Conservation (phyloP, 768 basidiomycete genomes). For the Gymnopilus dilepis region DNA sequence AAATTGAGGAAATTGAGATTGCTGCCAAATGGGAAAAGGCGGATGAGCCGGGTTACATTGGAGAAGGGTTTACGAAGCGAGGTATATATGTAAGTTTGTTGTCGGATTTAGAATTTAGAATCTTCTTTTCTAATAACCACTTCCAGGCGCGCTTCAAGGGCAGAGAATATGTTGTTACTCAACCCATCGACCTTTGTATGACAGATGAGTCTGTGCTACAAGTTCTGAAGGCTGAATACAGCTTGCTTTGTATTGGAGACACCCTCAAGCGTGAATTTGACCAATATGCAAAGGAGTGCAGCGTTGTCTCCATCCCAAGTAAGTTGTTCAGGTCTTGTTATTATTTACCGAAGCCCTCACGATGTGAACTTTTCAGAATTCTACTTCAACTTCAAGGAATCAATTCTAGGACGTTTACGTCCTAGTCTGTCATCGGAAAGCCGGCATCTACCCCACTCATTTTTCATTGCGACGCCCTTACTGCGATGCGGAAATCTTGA, state of each 20-base stretch:
- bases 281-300: background rate
- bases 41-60: constrained; percentile 19
- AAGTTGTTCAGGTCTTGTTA: background rate
- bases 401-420: constrained; percentile 27
- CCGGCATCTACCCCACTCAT: constrained; percentile 16
- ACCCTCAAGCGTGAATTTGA: constrained; percentile 27
- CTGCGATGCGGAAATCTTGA: constrained; percentile 30
- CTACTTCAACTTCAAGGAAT: constrained; percentile 30
- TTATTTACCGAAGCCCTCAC: background rate
- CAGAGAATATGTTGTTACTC: constrained; percentile 28
- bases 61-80: constrained; percentile 23
- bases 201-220: constrained; percentile 3
- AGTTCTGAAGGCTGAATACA: constrained; percentile 22
- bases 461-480: constrained; percentile 33
- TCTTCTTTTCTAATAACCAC: background rate
- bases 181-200: constrained; percentile 12
- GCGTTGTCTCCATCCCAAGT: background rate
- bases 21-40: background rate
- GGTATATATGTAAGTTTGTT: constrained; percentile 28
- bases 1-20: background rate
- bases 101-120: background rate
- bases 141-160: constrained; percentile 18
- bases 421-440: constrained; percentile 7
- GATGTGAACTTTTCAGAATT: constrained; percentile 25
- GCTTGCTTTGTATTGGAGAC: constrained; percentile 25